Percentiles rank a stretch among this genome's conserved stretches.
These are phyloP conservation scores for Hanseniaspora nectarophila DNA, from an alignment of 805 yeast species.

Conservation along the genomic window DNA sequence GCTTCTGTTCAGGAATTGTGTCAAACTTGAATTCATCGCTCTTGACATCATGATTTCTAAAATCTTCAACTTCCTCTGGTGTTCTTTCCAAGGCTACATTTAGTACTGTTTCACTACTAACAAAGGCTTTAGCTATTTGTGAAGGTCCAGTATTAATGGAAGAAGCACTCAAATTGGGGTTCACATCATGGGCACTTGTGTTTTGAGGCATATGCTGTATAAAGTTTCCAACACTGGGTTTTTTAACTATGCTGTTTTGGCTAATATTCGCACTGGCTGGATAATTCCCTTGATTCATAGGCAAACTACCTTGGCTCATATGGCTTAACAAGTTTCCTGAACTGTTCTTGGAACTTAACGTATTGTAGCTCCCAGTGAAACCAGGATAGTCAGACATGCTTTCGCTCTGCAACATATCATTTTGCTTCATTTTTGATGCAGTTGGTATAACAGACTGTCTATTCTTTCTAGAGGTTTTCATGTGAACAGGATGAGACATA, in stretches of 20 bases:
- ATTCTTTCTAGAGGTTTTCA: constrained; percentile 28
- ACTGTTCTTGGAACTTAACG: not conserved
- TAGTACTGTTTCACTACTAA: not conserved
- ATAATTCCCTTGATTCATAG: not conserved
- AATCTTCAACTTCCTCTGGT: not conserved
- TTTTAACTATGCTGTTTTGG: not conserved
- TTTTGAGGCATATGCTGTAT: not conserved
- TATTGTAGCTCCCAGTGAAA: not conserved
- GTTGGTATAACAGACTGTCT: constrained; percentile 24
- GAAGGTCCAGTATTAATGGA: not conserved
- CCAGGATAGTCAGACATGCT: constrained; percentile 3
- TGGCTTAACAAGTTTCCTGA: not conserved
- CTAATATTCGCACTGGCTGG: not conserved
- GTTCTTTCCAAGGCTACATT: no score
- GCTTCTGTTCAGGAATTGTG: not conserved
- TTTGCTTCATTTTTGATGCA: constrained; percentile 8
- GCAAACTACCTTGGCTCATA: not conserved
- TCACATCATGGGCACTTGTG: not conserved
- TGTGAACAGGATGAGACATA: constrained; percentile 17
- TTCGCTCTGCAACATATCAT: not conserved
- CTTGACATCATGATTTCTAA: not conserved
- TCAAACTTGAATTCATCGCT: constrained; percentile 11
- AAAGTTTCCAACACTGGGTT: not conserved
- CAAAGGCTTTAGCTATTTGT: not conserved
- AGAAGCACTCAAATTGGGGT: not conserved